Percentiles rank a stretch among this genome's conserved stretches.
These are phyloP conservation scores for Fusarium caatingaense DNA, from an alignment of 2,329 filamentous ascomycete genomes.

Conservation along the genomic window DNA sequence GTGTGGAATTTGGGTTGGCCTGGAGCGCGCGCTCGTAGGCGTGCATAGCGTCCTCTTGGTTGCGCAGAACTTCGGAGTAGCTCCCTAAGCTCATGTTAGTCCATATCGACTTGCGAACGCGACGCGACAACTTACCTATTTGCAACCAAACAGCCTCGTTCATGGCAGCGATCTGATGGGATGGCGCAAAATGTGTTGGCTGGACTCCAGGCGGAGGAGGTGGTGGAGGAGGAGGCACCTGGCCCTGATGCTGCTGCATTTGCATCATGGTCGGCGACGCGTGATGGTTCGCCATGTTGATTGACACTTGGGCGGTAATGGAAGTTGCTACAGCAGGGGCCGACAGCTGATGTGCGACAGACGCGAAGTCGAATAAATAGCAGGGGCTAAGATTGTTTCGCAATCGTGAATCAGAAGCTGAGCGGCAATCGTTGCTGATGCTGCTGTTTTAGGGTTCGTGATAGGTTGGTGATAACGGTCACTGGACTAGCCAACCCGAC, in stretches of 20 bases:
- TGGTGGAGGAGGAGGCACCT: constrained; percentile 66
- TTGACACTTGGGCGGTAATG: constrained; percentile 29
- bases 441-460: constrained; percentile 17
- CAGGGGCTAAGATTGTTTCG: neutral
- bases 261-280: constrained; percentile 84
- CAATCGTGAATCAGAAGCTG: constrained; percentile 33
- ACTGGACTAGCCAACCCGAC: constrained; percentile 19
- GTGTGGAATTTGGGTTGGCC: constrained; percentile 88
- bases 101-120: constrained; percentile 28
- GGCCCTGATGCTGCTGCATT: constrained; percentile 70
- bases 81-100: constrained; percentile 68
- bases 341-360: constrained; percentile 30
- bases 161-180: constrained; percentile 79
- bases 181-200: constrained; percentile 69
- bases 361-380: constrained; percentile 24
- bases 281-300: constrained; percentile 79
- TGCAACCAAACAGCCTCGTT: constrained; percentile 94
- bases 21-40: constrained; percentile 91
- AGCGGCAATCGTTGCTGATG: constrained; percentile 3
- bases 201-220: constrained; percentile 57
- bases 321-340: constrained; percentile 30
- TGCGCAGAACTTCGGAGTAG: constrained; percentile 87
- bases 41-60: constrained; percentile 87
- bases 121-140: constrained; percentile 73
- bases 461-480: constrained; percentile 26